These are phyloP conservation scores for Polygonum maritimum DNA, from an alignment of 148 eudicot species.

Conservation along the genomic window DNA sequence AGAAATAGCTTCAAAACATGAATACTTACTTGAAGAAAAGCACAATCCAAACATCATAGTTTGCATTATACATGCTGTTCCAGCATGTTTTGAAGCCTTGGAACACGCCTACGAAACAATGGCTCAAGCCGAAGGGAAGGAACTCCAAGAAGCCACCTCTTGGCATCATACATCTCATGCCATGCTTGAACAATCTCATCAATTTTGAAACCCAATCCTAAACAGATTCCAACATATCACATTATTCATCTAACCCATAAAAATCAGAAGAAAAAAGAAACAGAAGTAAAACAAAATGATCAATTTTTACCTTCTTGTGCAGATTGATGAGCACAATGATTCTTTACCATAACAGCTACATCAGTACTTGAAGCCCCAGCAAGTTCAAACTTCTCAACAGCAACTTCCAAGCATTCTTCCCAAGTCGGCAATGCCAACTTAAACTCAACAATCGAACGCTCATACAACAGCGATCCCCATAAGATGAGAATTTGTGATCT, in stretches of 20 bases:
- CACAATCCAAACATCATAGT: background rate
- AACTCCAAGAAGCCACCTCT: slow-evolving; percentile 82
- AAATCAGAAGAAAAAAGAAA: background rate
- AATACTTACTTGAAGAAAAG: slow-evolving; percentile 17
- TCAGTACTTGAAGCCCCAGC: slow-evolving; percentile 78
- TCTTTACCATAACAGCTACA: slow-evolving; percentile 85
- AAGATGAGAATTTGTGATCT: slow-evolving; percentile 75
- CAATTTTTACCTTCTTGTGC: slow-evolving; percentile 49
- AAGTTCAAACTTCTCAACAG: slow-evolving; percentile 85
- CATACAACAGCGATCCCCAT: slow-evolving; percentile 91
- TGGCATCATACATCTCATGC: slow-evolving; percentile 94
- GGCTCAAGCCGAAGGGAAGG: slow-evolving; percentile 69
- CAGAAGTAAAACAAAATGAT: background rate
- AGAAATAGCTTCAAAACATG: no score
- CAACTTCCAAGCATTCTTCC: slow-evolving; percentile 94
- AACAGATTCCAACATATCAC: background rate
- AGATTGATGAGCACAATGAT: slow-evolving; percentile 82
- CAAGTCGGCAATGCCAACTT: slow-evolving; percentile 68
- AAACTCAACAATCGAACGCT: slow-evolving; percentile 87
- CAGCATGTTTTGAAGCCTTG: slow-evolving; percentile 61
- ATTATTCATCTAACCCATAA: background rate
- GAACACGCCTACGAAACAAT: slow-evolving; percentile 61
- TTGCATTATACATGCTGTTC: slow-evolving; percentile 26
- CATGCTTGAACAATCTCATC: slow-evolving; percentile 94
- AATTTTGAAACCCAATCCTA: slow-evolving; percentile 63